Percentiles rank a stretch among this genome's conserved stretches.
Evolutionary conservation across 768 basidiomycete species (phyloP).

Genomic region (Cytidiella melzeri): DNA sequence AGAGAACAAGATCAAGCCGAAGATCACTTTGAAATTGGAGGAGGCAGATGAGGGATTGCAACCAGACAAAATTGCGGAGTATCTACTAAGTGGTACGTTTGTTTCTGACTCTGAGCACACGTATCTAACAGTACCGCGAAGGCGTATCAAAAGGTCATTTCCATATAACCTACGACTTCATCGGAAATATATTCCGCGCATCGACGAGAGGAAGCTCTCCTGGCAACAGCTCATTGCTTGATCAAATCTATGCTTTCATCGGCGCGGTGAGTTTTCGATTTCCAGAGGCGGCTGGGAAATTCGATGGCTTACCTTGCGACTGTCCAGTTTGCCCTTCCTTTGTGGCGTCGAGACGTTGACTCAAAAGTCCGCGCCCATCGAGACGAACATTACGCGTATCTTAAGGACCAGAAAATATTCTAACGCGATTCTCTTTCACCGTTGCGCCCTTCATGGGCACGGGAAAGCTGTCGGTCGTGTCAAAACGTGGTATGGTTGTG

Average conservation of each 20-base stretch:
- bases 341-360: constrained; percentile 37
- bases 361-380: constrained; percentile 27
- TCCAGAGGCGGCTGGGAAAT: background rate
- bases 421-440: too few relatives aligned
- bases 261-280: constrained; percentile 32
- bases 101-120: too few relatives aligned
- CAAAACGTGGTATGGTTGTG: too few relatives aligned
- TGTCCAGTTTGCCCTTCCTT: constrained; percentile 31
- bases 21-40: constrained; percentile 70
- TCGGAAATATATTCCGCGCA: constrained; percentile 60
- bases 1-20: constrained; percentile 75
- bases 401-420: constrained; percentile 16
- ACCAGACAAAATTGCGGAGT: constrained; percentile 56
- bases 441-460: too few relatives aligned
- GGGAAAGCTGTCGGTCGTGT: too few relatives aligned
- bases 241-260: constrained; percentile 38
- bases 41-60: constrained; percentile 58
- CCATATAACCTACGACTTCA: constrained; percentile 71
- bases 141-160: constrained; percentile 60
- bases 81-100: constrained; percentile 50
- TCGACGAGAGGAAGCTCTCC: constrained; percentile 61
- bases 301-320: background rate
- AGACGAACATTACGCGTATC: constrained; percentile 32
- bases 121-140: background rate
- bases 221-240: constrained; percentile 52